Conservation (phyloP, 2,329 filamentous ascomycete genomes). For the Plectosphaerella cucumerina region DNA sequence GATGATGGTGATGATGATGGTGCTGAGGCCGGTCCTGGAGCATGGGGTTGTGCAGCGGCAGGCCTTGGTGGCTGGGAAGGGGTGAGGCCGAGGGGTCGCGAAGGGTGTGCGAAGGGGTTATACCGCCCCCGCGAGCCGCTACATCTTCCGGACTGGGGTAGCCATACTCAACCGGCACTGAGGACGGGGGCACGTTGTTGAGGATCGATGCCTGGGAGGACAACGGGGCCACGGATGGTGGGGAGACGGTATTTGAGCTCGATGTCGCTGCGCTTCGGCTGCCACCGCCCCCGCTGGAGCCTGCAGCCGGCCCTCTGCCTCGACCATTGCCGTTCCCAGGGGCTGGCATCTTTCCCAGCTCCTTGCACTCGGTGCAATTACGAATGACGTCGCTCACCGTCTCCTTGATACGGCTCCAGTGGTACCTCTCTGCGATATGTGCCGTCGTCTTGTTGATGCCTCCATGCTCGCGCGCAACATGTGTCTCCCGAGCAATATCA, state of each 20-base stretch:
- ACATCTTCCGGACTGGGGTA: constrained; percentile 48
- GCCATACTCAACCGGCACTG: not conserved
- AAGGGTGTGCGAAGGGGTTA: constrained; percentile 32
- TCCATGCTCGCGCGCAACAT: constrained; percentile 66
- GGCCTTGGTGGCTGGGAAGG: constrained; percentile 17
- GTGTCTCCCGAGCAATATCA: constrained; percentile 76
- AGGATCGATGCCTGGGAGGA: not conserved
- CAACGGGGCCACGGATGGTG: not conserved
- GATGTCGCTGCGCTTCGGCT: not conserved
- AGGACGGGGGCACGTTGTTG: not conserved
- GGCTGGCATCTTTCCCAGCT: constrained; percentile 56
- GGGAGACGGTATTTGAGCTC: not conserved
- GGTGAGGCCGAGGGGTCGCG: constrained; percentile 19
- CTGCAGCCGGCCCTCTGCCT: constrained; percentile 3
- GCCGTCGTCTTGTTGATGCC: constrained; percentile 99
- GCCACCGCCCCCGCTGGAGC: not conserved
- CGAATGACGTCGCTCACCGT: constrained; percentile 93
- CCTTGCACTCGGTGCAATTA: constrained; percentile 87
- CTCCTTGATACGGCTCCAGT: constrained; percentile 98
- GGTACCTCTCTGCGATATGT: constrained; percentile 86
- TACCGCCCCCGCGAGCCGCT: constrained; percentile 24
- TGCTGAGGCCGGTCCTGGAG: constrained; percentile 21
- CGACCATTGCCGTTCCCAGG: constrained; percentile 4
- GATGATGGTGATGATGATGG: constrained; percentile 16
- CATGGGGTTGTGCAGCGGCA: constrained; percentile 29